A percentile compares a stretch with the other conserved stretches of the same genome.
Evolutionary conservation across 306 rosid species (phyloP).

Genomic region (Vigna trinervia): DNA sequence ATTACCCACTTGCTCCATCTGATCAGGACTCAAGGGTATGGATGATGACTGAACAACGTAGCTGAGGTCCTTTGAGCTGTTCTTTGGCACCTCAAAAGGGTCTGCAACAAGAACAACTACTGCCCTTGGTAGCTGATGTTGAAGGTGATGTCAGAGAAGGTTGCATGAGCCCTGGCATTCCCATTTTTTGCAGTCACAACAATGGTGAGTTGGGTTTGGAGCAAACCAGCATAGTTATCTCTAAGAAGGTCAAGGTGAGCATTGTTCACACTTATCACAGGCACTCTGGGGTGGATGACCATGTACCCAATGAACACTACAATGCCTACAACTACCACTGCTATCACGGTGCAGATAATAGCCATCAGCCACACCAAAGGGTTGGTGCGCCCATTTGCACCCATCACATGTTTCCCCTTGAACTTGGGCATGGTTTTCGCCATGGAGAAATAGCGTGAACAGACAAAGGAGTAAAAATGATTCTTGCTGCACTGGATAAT

Average conservation of each 20-base stretch:
- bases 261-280: constrained; percentile 55
- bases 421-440: constrained; percentile 28
- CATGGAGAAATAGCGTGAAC: constrained; percentile 45
- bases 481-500: too few relatives aligned
- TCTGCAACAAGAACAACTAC: constrained; percentile 63
- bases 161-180: constrained; percentile 75
- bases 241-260: constrained; percentile 63
- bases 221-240: constrained; percentile 57
- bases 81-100: constrained; percentile 66
- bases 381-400: constrained; percentile 52
- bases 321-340: constrained; percentile 62
- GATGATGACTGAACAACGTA: constrained; percentile 60
- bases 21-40: constrained; percentile 60
- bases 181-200: constrained; percentile 70
- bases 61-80: constrained; percentile 47
- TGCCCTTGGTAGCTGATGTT: constrained; percentile 57
- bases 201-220: constrained; percentile 62
- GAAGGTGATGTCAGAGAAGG: constrained; percentile 62
- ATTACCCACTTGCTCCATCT: constrained; percentile 56
- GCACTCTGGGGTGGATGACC: constrained; percentile 74
- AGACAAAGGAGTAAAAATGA: constrained; percentile 22
- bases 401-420: constrained; percentile 22
- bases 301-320: constrained; percentile 65
- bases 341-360: constrained; percentile 63
- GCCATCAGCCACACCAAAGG: constrained; percentile 72